Base-by-base conservation (phyloP, 192 early-diverging fungal species). In the Coemansia sp. region DNA sequence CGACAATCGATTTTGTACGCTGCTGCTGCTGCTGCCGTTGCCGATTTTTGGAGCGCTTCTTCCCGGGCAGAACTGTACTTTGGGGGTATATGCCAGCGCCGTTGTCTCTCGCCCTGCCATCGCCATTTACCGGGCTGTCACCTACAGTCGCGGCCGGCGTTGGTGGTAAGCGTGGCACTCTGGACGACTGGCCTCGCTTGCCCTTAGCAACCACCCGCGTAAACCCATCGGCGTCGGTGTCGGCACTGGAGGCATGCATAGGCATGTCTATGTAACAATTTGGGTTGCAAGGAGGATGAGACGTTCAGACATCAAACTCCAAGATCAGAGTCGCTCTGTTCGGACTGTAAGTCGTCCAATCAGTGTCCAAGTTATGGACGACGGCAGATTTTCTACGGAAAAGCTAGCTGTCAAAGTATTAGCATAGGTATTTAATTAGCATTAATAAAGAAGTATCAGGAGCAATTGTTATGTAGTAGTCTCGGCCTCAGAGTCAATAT, bases 191-290 rank as follows among this genome's bases (percentile, higher is more conserved):
- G 22, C 47, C 47, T 49, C 47, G 47, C 22, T 49, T 49, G 11
- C 47, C 12, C 24, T 49, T 49, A 22, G 47, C 24, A 25, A 49
- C 47, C 25, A 49, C 47, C 0, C 47, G 62, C 37, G 62, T 64
- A 35, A 64, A 64, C 62, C 49, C 62, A 15, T 49, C 61, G 11
- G 43, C 45, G 20, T 63, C 59, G 14, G 22, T 24, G 47, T 27
- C 25, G 12, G 12, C 47, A 27, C 24, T 49, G 47, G 47, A 3
- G 14, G 47, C 25, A 10, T 61, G 29, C 40, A 27, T 43, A 3
- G 59, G 25, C 47, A 49, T 49, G 0, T n/a, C n/a, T n/a, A n/a
- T 35, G 32, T 35, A 35, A 35, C 7, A 35, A 35, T 5, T n/a
- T n/a, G n/a, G n/a, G n/a, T n/a, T n/a, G n/a, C n/a, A n/a, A n/a